Conservation (phyloP, 768 basidiomycete species). For the Amyloporia xantha region DNA sequence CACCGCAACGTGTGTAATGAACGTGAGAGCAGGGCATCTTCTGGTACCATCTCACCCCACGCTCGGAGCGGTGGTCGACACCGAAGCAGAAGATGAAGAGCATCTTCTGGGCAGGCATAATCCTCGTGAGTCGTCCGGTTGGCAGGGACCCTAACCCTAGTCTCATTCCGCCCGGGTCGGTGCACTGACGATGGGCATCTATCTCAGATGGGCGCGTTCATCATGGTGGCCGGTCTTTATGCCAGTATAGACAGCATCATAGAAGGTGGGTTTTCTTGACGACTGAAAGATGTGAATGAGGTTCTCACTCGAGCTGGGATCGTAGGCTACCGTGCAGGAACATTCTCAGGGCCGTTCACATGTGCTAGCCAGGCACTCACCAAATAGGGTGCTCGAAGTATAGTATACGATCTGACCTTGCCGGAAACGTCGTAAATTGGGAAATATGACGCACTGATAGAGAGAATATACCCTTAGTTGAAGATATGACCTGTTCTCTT, state of each 20-base stretch:
- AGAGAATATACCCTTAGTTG: too few relatives aligned
- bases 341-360: conserved; percentile 22
- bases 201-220: conserved; percentile 21
- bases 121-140: conserved; percentile 12
- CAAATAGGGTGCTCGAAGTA: neutral
- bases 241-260: conserved; percentile 22
- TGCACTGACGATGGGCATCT: neutral
- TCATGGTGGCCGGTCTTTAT: conserved; percentile 26
- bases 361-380: conserved; percentile 15
- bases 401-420: too few relatives aligned
- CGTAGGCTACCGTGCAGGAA: conserved; percentile 21
- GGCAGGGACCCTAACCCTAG: conserved; percentile 4
- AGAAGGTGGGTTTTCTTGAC: conserved; percentile 14
- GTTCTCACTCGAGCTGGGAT: neutral
- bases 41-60: conserved; percentile 24
- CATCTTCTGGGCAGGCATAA: conserved; percentile 19
- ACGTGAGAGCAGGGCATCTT: conserved; percentile 17
- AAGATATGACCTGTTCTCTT: too few relatives aligned
- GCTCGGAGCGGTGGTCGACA: conserved; percentile 18
- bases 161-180: neutral
- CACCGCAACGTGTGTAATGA: neutral
- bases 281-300: too few relatives aligned
- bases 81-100: conserved; percentile 17
- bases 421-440: too few relatives aligned
- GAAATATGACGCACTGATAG: too few relatives aligned